Base-by-base conservation (phyloP, 192 early-diverging fungal species). In the Coemansia sp. region DNA sequence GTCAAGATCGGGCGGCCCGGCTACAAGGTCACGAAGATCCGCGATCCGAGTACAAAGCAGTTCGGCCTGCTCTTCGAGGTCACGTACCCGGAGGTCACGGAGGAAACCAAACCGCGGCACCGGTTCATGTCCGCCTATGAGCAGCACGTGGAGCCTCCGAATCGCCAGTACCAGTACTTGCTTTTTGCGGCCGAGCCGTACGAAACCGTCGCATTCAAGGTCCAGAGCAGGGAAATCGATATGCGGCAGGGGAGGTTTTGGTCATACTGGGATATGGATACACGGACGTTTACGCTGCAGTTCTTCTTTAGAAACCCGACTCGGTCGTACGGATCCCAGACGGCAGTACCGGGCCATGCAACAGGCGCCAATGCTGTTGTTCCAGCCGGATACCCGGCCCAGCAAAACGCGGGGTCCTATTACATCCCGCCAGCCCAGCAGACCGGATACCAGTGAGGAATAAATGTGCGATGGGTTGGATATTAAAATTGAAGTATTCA, bases 61-160 rank as follows among this genome's bases (percentile, higher is more conserved):
- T 87, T 93, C 61, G 97, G 97, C 0, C 72, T 99, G 51, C 78
- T 98, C 18, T 96, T 96, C 74, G 94, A 98, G 71, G 88, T 99
- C 64, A 91, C 95, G 47, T 99, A 97, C 71, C 97, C 97, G 9
- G 92, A 99, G 68, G 92, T 95, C 66, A 90, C 86, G 19, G 86
- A 89, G 13, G 91, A 88, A 12, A 88, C 93, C 10, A 91, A 89
- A 61, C 97, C 97, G 32, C 85, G 90, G 22, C 92, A 97, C 66
- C 87, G 97, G 41, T 99, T 99, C 82, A 99, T 99, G 97, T 90
- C 90, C 4, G 94, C 95, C 0, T 99, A 92, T 69, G 97, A 99
- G 80, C 97, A 99, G 75, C 88, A 89, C 49, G 83, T 93, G 5
- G 95, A 99, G 72, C 83, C 86, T 19, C 94, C 95, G 22, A 92